Base-by-base conservation (phyloP, 2,329 filamentous ascomycete species). In the Sclerotinia borealis region DNA sequence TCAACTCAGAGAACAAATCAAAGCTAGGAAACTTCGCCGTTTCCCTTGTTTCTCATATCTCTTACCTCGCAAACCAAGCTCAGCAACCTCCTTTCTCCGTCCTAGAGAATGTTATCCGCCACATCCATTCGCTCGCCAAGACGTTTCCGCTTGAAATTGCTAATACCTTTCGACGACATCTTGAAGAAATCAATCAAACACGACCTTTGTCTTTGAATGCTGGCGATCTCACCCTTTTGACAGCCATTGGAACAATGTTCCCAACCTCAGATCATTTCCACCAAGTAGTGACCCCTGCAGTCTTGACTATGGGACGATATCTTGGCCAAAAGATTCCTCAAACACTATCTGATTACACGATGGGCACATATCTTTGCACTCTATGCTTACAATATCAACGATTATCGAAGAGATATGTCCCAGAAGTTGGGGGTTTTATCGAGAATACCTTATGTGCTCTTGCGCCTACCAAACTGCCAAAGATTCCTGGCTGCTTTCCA, bases 231-330 rank as follows among this genome's bases (percentile, higher is more conserved):
- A 78, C 92, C 27, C 78, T 96, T n/a, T 79, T 99, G 41, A 93
- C 91, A 0, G 92, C 91, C 0, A 85, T 97, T 65, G 86, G 88
- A 47, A 87, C 86, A 2, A 90, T 96, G 60, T 99, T 96, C 72
- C 93, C 95, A 5, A 96, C 95, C 0, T 97, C 93, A 0, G 95
- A 99, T 76, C 93, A 98, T 77, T 99, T 98, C 76, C 95, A 99
- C 72, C 89, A 95, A 70, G 91, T 98, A 41, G 89, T 92, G 47
- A 99, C 95, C 1, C 95, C 95, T 2, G 90, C 93, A 0, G 89
- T 92, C 76, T 85, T 97, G 6, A 84, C 88, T n/a, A 91, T 98
- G 76, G 85, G 84, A 15, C 86, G 91, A 61, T 97, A 90, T 76
- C 82, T 99, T 31, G 91, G 89, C 1, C 86, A 96, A 70, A 91